These are phyloP conservation scores for Dissoconium aciculare DNA, from an alignment of 2,329 filamentous ascomycete genomes.

Conservation along the genomic window DNA sequence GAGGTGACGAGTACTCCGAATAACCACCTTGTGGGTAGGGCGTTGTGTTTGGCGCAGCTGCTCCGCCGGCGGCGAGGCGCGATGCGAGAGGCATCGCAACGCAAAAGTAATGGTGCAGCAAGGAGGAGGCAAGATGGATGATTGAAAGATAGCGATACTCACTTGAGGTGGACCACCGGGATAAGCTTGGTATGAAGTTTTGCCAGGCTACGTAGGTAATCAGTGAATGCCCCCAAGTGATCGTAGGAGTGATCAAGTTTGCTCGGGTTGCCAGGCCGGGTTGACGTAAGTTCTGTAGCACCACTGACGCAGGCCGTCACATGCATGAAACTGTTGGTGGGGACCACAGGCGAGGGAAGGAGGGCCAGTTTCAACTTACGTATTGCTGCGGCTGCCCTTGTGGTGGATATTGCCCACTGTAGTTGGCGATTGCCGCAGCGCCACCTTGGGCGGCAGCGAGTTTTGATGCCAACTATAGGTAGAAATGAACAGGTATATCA, in stretches of 20 bases:
- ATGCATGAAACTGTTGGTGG: conserved; percentile 3
- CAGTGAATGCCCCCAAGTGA: conserved; percentile 9
- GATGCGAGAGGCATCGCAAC: conserved; percentile 19
- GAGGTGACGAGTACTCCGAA: conserved; percentile 20
- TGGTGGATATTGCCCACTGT: conserved; percentile 19
- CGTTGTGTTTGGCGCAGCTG: conserved; percentile 28
- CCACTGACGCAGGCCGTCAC: conserved; percentile 8
- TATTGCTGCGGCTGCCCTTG: conserved; percentile 25
- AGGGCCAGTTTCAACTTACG: conserved; percentile 31
- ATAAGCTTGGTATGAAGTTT: conserved; percentile 41
- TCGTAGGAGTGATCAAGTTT: conserved; percentile 7
- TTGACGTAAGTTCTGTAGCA: too few relatives aligned
- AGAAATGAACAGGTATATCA: too few relatives aligned
- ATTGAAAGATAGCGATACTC: conserved; percentile 11
- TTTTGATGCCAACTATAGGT: conserved; percentile 34
- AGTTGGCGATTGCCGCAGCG: conserved; percentile 15
- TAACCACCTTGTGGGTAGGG: conserved; percentile 25
- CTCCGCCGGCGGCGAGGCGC: conserved; percentile 17
- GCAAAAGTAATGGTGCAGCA: conserved; percentile 5
- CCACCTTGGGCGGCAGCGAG: conserved; percentile 30
- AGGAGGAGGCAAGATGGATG: conserved; percentile 13
- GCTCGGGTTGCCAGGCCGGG: conserved; percentile 1
- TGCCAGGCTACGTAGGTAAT: conserved; percentile 27
- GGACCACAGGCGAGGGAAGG: neutral
- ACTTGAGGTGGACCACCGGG: conserved; percentile 12